These are phyloP conservation scores for Flueggea neowawraea DNA, from an alignment of 441 rosid species.

Conservation along the genomic window DNA sequence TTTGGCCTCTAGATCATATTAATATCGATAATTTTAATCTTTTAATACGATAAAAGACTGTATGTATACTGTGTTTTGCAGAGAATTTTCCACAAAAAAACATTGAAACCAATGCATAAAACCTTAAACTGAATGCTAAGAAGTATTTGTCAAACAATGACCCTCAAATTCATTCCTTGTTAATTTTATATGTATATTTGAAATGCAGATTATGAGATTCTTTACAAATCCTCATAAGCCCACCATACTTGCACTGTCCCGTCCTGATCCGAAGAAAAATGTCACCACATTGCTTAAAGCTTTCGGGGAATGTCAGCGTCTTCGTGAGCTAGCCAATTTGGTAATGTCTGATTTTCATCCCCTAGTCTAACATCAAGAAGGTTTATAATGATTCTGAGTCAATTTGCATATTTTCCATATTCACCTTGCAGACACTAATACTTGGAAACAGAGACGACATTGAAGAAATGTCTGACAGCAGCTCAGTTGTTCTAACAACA, in stretches of 20 bases:
- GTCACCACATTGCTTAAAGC: constrained; percentile 92
- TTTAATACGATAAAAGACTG: neutral
- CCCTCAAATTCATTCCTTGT: neutral
- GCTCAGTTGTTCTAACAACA: constrained; percentile 54
- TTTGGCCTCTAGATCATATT: neutral
- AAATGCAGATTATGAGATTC: constrained; percentile 76
- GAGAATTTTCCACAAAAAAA: too few species aligned
- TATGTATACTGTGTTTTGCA: neutral
- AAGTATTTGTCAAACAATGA: neutral
- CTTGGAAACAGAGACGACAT: constrained; percentile 78
- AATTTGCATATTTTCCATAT: constrained; percentile 3
- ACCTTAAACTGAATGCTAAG: too few species aligned
- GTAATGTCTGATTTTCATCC: constrained; percentile 26
- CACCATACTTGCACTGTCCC: constrained; percentile 84
- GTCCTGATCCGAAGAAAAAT: constrained; percentile 94
- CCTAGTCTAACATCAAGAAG: constrained; percentile 6
- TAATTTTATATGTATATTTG: constrained; percentile 8
- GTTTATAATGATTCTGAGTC: constrained; percentile 2
- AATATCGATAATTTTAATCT: neutral
- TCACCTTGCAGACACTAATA: constrained; percentile 50
- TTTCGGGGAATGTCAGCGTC: constrained; percentile 83
- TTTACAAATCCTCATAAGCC: constrained; percentile 96
- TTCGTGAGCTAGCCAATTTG: constrained; percentile 91
- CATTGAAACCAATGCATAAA: neutral
- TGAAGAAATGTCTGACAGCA: constrained; percentile 60